Base-by-base conservation (phyloP, 2,329 filamentous ascomycete genomes). In the Lasiodiplodia sp. region DNA sequence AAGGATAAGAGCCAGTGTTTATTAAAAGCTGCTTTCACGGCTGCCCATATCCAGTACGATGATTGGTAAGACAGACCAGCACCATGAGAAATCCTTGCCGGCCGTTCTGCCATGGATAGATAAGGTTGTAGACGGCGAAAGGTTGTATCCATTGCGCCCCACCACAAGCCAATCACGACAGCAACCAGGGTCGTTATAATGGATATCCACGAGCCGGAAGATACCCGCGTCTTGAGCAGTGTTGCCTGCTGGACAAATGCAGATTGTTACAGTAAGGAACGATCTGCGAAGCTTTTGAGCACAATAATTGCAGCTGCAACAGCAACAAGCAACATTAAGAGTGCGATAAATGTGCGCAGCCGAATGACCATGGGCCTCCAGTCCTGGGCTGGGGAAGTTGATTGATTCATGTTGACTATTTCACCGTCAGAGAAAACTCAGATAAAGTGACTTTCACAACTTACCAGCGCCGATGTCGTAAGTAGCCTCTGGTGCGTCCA, bases 51-150 rank as follows among this genome's bases (percentile, higher is more conserved):
- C 40, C 40, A 44, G 18, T 44, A 44, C 2, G 40, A 44, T 14
- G 40, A 44, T 5, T 44, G 40, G 18, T 44, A 44, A 18, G 40
- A 18, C 7, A 44, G 6, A 3, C 40, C 18, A 18, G 40, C 4
- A 18, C 40, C 40, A 44, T 5, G 40, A 44, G 40, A n/a, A 8
- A 44, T 6, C 7, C 5, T n/a, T 44, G 40, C 0, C 18, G 40
- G 40, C 40, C 16, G 40, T 44, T 44, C 40, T 3, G 40, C 40
- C 40, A 44, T 73, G 6, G 73, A 34, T 18, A 75, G 70, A 52
- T 73, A 75, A 1, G 73, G 72, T 56, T 75, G 71, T 11, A 73
- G 68, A 6, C 69, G 66, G 10, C 73, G 71, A 18, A 73, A 71
- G 0, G 71, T 72, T 16, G 44, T 55, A 37, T 74, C 73, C 1